Conservation (phyloP, 73 alveolate genomes). For the Symbiodinium natans region DNA sequence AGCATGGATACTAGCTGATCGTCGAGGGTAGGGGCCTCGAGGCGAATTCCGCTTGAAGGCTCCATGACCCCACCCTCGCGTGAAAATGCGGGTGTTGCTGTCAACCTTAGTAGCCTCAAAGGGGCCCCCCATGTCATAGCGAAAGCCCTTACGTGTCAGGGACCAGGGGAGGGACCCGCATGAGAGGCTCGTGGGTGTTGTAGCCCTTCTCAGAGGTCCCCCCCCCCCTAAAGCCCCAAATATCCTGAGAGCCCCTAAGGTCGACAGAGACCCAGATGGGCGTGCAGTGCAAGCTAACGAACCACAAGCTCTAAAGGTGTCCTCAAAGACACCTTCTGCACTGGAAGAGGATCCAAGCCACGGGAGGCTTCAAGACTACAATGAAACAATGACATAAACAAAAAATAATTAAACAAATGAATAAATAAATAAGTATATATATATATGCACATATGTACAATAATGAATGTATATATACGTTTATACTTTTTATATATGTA, state of each 20-base stretch:
- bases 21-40: neutral
- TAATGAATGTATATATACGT: too few species aligned
- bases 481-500: too few species aligned
- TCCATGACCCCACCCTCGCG: constrained; percentile 1
- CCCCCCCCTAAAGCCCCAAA: neutral
- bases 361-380: neutral
- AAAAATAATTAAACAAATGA: too few species aligned
- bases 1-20: neutral
- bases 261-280: neutral
- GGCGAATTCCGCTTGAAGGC: neutral
- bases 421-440: too few species aligned
- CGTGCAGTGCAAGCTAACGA: neutral
- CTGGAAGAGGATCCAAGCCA: neutral
- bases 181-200: too few species aligned
- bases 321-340: neutral
- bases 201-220: too few species aligned
- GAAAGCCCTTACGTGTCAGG: too few species aligned
- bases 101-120: too few species aligned
- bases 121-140: too few species aligned
- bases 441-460: too few species aligned
- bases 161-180: too few species aligned
- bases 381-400: too few species aligned
- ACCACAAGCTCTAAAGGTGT: neutral
- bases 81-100: neutral
- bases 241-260: neutral